These are phyloP conservation scores for Didymella arachidicola DNA, from an alignment of 2,329 filamentous ascomycete species.

Conservation along the genomic window DNA sequence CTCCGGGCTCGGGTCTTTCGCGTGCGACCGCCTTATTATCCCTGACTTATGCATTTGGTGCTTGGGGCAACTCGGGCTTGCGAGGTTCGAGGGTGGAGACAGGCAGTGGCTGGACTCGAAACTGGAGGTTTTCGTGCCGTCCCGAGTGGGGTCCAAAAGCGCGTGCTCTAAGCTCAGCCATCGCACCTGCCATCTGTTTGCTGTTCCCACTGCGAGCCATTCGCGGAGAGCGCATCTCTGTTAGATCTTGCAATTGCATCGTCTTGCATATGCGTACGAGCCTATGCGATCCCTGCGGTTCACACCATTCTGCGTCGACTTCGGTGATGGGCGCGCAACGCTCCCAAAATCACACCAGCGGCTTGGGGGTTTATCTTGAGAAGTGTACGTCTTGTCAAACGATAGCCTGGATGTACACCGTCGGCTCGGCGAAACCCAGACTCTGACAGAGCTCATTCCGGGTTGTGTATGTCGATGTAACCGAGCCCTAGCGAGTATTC, in stretches of 20 bases:
- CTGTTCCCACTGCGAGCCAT: background rate
- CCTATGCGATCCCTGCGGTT: background rate
- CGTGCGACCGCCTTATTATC: slow-evolving; percentile 9
- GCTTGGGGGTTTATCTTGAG: background rate
- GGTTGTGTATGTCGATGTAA: background rate
- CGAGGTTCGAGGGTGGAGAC: slow-evolving; percentile 9
- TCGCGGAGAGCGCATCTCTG: background rate
- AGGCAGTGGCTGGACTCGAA: slow-evolving; percentile 15
- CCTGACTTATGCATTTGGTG: slow-evolving; percentile 9
- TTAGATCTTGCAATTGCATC: background rate
- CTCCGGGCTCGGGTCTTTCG: slow-evolving; percentile 10
- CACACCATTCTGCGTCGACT: background rate
- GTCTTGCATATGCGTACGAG: background rate
- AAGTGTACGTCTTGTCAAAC: slow-evolving; percentile 11
- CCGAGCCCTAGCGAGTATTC: background rate
- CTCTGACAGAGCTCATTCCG: background rate
- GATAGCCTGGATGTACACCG: background rate
- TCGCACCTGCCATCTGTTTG: slow-evolving; percentile 6
- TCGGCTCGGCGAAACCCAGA: slow-evolving; percentile 7
- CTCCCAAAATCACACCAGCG: background rate
- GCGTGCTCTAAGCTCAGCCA: slow-evolving; percentile 1
- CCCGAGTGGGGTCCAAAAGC: slow-evolving; percentile 12
- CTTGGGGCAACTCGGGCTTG: slow-evolving; percentile 9
- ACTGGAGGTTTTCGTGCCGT: slow-evolving; percentile 9
- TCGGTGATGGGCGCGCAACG: background rate